Evolutionary conservation across 192 early-diverging fungal genomes (phyloP).

Genomic region (Bifiguratus adelaidae): DNA sequence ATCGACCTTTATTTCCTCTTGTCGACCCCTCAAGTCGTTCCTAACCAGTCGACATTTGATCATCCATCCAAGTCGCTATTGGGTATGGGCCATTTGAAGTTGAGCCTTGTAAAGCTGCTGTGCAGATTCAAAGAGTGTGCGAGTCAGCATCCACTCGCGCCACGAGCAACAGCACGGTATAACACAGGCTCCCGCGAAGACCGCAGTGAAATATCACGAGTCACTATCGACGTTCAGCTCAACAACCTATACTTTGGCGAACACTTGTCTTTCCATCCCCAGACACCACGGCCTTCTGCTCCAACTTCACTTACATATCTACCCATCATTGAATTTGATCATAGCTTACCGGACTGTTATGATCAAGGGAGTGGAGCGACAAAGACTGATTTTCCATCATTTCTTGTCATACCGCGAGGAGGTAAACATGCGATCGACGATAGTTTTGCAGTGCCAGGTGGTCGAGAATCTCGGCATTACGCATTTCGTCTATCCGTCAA

Average conservation of each 20-base stretch:
- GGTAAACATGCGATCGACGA: background rate
- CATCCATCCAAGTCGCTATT: no score
- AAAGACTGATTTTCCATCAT: background rate
- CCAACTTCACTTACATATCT: background rate
- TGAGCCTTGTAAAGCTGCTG: slow-evolving; percentile 25
- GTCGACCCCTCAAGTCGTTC: no score
- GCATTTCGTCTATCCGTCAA: background rate
- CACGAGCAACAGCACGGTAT: background rate
- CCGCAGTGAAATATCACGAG: no score
- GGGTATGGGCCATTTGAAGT: no score
- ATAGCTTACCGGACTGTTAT: background rate
- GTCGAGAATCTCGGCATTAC: background rate
- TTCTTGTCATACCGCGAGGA: background rate
- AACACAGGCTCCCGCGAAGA: background rate
- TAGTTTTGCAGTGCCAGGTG: no score
- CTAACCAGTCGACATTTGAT: no score
- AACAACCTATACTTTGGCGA: background rate
- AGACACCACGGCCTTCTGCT: background rate
- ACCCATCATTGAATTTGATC: slow-evolving; percentile 7
- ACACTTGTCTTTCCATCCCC: no score
- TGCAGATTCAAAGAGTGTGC: no score
- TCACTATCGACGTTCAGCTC: background rate
- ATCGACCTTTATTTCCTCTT: no score
- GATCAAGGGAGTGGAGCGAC: background rate
- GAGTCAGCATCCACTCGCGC: background rate